A percentile compares a stretch with the other conserved stretches of the same genome.
These are phyloP conservation scores for Aureobasidium musti DNA, from an alignment of 2,329 filamentous ascomycete species.

Conservation along the genomic window DNA sequence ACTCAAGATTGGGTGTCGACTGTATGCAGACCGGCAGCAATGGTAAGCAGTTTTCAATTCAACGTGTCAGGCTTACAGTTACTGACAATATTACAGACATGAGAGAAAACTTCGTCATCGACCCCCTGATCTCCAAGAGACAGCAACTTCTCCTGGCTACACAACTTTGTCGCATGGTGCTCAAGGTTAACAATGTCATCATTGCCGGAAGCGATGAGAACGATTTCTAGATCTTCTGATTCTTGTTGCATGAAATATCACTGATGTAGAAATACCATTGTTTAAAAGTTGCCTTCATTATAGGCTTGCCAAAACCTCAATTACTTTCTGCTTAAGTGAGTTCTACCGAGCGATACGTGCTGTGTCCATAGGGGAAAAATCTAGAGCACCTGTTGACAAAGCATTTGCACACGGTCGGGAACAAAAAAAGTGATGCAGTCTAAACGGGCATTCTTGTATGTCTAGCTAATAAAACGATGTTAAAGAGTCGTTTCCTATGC, in stretches of 20 bases:
- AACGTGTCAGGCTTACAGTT: neutral
- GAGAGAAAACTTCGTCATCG: constrained; percentile 97
- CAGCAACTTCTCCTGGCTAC: constrained; percentile 95
- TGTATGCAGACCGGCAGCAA: constrained; percentile 96
- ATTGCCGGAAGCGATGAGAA: constrained; percentile 83
- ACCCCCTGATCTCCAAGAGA: constrained; percentile 96
- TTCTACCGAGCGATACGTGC: too few relatives aligned
- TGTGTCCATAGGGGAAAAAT: too few relatives aligned
- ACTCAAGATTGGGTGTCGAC: constrained; percentile 82
- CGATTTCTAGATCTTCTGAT: constrained; percentile 63
- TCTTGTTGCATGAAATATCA: constrained; percentile 1
- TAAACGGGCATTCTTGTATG: neutral
- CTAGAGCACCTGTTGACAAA: too few relatives aligned
- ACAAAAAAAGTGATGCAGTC: neutral
- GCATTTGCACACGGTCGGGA: too few relatives aligned
- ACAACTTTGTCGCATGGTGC: constrained; percentile 95
- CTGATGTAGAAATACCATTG: constrained; percentile 16
- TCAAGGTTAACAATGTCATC: constrained; percentile 96
- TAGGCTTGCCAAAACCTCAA: neutral
- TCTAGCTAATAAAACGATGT: neutral
- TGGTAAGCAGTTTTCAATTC: constrained; percentile 51
- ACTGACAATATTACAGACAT: constrained; percentile 62
- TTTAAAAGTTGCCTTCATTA: constrained; percentile 11
- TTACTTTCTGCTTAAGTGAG: neutral
- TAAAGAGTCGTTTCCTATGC: neutral